Conservation (phyloP, 2,329 filamentous ascomycete species). For the Herpotrichia juniperi region DNA sequence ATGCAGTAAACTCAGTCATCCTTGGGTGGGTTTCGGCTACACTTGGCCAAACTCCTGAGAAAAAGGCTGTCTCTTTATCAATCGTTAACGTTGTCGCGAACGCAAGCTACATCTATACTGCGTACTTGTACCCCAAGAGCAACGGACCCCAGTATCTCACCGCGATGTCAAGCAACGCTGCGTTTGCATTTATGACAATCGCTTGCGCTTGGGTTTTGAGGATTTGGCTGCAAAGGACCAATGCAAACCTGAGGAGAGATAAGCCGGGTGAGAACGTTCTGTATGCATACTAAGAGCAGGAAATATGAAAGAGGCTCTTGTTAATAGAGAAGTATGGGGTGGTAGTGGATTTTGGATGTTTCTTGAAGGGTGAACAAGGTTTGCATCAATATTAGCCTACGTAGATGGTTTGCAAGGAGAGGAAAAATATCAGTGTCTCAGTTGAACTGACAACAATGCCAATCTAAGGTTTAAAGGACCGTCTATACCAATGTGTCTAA, state of each 20-base stretch:
- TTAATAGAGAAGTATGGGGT: neutral
- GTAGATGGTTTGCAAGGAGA: too few species aligned
- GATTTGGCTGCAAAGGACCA: constrained; percentile 24
- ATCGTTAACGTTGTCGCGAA: constrained; percentile 52
- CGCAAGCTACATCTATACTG: constrained; percentile 43
- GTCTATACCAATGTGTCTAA: too few species aligned
- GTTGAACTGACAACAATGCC: too few species aligned
- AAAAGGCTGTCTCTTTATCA: constrained; percentile 50
- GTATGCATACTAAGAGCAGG: constrained; percentile 11
- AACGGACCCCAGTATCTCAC: constrained; percentile 40
- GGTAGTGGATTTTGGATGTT: too few species aligned
- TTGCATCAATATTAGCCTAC: too few species aligned
- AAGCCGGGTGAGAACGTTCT: constrained; percentile 11
- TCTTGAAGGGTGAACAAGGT: too few species aligned
- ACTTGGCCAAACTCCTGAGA: constrained; percentile 50
- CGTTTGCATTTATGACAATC: constrained; percentile 32
- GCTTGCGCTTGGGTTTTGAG: constrained; percentile 28
- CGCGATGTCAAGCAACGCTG: constrained; percentile 37
- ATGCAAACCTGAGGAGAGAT: constrained; percentile 21
- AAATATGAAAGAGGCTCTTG: neutral
- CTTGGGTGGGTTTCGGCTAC: constrained; percentile 51
- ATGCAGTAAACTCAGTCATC: constrained; percentile 36
- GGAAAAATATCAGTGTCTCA: too few species aligned
- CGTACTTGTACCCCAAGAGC: constrained; percentile 41
- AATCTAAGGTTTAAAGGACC: too few species aligned